phyloP scores from a whole-genome alignment of 371 early-diverging fungal species.

The Nematocida ausubeli region DNA sequence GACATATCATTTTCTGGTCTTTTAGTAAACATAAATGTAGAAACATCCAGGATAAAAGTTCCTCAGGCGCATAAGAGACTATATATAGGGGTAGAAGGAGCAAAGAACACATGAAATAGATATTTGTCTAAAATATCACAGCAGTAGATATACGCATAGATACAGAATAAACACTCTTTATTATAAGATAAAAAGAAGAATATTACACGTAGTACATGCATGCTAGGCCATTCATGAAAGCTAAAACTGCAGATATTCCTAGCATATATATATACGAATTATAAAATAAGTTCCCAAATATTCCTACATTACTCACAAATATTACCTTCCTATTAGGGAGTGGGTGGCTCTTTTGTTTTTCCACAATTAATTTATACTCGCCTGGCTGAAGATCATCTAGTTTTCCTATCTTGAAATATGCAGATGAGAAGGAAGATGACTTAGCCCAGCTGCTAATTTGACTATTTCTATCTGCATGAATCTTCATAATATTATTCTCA shows the following conservation, averaged over 20 bases:
- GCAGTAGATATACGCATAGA: no score
- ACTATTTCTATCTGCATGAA: not conserved
- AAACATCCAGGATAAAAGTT: not conserved
- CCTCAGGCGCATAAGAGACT: not conserved
- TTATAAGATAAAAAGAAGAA: not conserved
- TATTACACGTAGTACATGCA: conserved; percentile 11
- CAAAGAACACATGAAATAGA: no score
- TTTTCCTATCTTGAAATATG: conserved; percentile 32
- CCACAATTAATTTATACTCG: conserved; percentile 7
- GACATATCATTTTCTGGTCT: conserved; percentile 47
- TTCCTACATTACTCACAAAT: conserved; percentile 13
- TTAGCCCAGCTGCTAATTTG: conserved; percentile 18
- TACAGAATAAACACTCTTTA: no score
- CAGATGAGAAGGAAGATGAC: conserved; percentile 32
- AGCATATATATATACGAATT: not conserved
- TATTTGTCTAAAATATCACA: no score
- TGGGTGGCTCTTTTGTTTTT: conserved; percentile 16
- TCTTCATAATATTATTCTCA: not conserved
- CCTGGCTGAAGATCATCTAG: not conserved
- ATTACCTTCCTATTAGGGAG: not conserved
- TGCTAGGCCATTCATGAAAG: conserved; percentile 11
- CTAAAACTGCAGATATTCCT: not conserved
- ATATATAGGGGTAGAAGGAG: conserved; percentile 23
- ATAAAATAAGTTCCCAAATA: conserved; percentile 22
- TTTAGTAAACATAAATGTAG: not conserved